Percentiles rank a stretch among this genome's conserved stretches.
phyloP scores from a whole-genome alignment of 2,329 filamentous ascomycete species.

The Diaporthe velutina region DNA sequence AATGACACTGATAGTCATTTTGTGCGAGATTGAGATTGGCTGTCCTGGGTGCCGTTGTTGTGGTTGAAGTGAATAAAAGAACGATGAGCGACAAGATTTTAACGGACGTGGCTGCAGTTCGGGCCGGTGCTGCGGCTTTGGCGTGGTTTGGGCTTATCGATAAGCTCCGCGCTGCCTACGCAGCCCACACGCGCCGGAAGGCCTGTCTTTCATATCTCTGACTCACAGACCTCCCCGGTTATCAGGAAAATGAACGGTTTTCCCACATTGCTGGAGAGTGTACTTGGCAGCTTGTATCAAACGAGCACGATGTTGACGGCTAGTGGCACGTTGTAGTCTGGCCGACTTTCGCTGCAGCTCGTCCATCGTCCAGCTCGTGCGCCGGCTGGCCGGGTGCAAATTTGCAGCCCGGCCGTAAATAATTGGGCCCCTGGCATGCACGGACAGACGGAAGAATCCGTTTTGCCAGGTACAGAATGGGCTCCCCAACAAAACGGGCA shows the following conservation, averaged over 20 bases:
- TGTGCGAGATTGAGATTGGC: background rate
- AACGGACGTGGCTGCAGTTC: background rate
- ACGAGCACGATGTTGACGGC: accelerated
- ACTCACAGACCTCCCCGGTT: no score
- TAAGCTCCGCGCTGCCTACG: background rate
- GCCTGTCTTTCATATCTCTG: no score
- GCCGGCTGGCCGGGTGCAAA: background rate
- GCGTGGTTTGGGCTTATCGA: background rate
- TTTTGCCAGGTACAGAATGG: constrained; percentile 15
- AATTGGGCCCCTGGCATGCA: background rate
- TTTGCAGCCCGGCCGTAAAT: constrained; percentile 6
- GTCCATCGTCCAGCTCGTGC: no score
- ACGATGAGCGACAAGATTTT: constrained; percentile 6
- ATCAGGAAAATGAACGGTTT: background rate
- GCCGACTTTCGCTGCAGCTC: no score
- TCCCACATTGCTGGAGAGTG: background rate
- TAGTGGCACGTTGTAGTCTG: no score
- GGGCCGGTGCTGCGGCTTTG: background rate
- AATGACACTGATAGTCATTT: constrained; percentile 22
- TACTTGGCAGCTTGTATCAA: background rate
- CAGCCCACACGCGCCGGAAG: no score
- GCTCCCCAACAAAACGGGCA: constrained; percentile 16
- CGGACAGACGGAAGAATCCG: constrained; percentile 5
- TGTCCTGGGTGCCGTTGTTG: background rate
- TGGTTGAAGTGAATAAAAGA: constrained; percentile 24